Percentiles rank a stretch among this genome's conserved stretches.
phyloP scores from a whole-genome alignment of 1,284 basidiomycete genomes.

The Cutaneotrichosporon daszewskae region DNA sequence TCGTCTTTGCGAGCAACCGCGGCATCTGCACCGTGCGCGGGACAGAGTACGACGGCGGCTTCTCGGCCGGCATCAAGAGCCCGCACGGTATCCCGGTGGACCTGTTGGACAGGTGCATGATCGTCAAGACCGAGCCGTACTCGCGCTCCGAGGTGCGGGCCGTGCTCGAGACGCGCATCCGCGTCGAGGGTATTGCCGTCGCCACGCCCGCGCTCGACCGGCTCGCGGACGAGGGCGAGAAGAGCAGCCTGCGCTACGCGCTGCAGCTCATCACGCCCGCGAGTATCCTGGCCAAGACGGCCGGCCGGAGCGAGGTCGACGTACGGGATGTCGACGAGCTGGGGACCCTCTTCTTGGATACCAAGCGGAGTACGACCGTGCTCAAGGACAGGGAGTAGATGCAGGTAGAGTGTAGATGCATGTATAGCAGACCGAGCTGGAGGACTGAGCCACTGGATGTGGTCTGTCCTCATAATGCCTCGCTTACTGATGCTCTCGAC shows the following conservation, averaged over 20 bases:
- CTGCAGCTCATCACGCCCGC: constrained; percentile 88
- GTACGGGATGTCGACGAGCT: constrained; percentile 85
- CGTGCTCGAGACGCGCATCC: constrained; percentile 79
- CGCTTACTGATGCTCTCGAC: too few species aligned
- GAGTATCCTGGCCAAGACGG: constrained; percentile 74
- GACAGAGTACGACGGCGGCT: constrained; percentile 55
- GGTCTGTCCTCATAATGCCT: too few species aligned
- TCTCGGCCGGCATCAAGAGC: constrained; percentile 68
- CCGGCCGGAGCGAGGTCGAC: constrained; percentile 73
- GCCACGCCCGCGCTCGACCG: constrained; percentile 71
- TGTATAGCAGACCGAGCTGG: neutral
- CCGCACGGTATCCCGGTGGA: constrained; percentile 95
- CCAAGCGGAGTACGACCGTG: constrained; percentile 55
- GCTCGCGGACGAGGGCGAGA: constrained; percentile 75
- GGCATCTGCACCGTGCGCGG: constrained; percentile 88
- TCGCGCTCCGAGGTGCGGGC: constrained; percentile 76
- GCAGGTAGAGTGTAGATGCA: neutral
- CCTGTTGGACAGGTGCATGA: constrained; percentile 91
- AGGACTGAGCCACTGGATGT: too few species aligned
- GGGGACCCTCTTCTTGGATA: constrained; percentile 90
- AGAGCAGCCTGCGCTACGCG: constrained; percentile 82
- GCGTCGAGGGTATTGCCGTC: constrained; percentile 77
- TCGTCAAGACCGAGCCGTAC: constrained; percentile 87
- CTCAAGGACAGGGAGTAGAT: constrained; percentile 21
- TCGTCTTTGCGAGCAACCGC: constrained; percentile 93